Percentiles rank a stretch among this genome's conserved stretches.
Conservation (phyloP, 495 filamentous ascomycete species). For the Pseudomonodictys pantanalensis region DNA sequence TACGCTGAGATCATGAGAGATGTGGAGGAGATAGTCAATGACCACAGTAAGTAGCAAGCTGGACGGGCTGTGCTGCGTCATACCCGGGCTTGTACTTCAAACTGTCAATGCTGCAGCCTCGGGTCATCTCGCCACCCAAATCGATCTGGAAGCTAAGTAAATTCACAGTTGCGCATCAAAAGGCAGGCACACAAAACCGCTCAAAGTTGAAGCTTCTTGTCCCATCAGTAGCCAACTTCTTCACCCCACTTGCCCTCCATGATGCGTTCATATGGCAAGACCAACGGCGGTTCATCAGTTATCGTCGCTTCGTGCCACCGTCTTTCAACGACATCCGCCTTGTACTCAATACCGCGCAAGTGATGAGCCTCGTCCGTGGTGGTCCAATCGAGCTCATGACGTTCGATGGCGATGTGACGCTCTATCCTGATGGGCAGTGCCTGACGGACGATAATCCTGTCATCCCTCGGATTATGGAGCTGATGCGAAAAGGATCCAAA, state of each 20-base stretch:
- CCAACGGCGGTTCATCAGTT: slow-evolving; percentile 76
- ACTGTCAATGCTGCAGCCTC: neutral
- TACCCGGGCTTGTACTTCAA: slow-evolving; percentile 7
- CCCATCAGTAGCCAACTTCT: slow-evolving; percentile 84
- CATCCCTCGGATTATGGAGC: slow-evolving; percentile 70
- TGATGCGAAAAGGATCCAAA: slow-evolving; percentile 60
- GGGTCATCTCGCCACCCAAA: too few species aligned
- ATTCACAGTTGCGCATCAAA: slow-evolving; percentile 62
- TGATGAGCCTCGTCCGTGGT: slow-evolving; percentile 73
- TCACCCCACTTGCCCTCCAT: slow-evolving; percentile 79
- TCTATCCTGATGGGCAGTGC: slow-evolving; percentile 89
- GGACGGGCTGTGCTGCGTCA: neutral
- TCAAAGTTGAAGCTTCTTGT: slow-evolving; percentile 94
- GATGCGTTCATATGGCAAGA: slow-evolving; percentile 93
- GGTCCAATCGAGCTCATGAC: slow-evolving; percentile 78
- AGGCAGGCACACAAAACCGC: slow-evolving; percentile 56
- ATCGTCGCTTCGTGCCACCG: slow-evolving; percentile 87
- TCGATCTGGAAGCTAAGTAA: neutral
- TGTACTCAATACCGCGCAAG: slow-evolving; percentile 89
- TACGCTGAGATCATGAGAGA: slow-evolving; percentile 96
- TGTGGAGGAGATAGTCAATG: slow-evolving; percentile 84
- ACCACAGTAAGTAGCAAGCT: slow-evolving; percentile 67
- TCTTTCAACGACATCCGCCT: slow-evolving; percentile 97
- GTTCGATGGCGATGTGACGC: slow-evolving; percentile 95
- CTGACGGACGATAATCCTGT: slow-evolving; percentile 71